Conservation (phyloP, 192 early-diverging fungal species). For the Umbelopsis sp. region DNA sequence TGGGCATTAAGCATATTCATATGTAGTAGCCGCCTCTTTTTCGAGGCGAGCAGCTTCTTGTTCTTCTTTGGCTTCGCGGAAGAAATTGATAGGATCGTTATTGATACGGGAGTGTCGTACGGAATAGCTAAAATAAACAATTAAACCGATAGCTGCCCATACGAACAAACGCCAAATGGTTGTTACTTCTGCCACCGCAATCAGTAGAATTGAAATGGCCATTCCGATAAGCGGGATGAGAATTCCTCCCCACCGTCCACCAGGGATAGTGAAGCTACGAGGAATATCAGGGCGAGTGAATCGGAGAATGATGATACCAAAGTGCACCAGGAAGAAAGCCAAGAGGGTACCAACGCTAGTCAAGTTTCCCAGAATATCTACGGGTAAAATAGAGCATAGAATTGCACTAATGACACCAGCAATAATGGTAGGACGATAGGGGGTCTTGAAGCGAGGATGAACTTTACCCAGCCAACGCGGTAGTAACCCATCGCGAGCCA, state of each 20-base stretch:
- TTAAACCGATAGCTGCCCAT: constrained; percentile 78
- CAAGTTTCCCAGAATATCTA: constrained; percentile 82
- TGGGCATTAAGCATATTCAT: background rate
- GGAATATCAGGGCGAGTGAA: constrained; percentile 69
- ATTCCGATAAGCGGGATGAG: constrained; percentile 69
- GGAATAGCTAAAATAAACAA: constrained; percentile 76
- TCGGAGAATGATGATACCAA: constrained; percentile 75
- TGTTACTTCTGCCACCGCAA: constrained; percentile 64
- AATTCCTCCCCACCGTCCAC: constrained; percentile 39
- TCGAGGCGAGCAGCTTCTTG: background rate
- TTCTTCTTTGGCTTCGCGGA: constrained; percentile 19
- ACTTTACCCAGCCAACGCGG: constrained; percentile 70
- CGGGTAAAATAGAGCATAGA: constrained; percentile 72
- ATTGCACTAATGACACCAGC: constrained; percentile 67
- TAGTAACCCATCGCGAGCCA: constrained; percentile 89
- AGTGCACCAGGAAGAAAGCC: constrained; percentile 83
- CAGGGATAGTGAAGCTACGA: constrained; percentile 75
- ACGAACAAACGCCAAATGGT: constrained; percentile 75
- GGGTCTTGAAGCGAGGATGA: constrained; percentile 75
- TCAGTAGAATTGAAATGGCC: constrained; percentile 57
- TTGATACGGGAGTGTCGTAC: constrained; percentile 64
- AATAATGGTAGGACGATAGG: constrained; percentile 70
- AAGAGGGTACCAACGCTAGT: constrained; percentile 85
- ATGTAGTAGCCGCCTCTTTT: background rate
- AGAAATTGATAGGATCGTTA: constrained; percentile 33